Percentiles rank a stretch among this genome's conserved stretches.
Conservation (phyloP, 2,329 filamentous ascomycete genomes). For the Colletotrichum higginsianum region DNA sequence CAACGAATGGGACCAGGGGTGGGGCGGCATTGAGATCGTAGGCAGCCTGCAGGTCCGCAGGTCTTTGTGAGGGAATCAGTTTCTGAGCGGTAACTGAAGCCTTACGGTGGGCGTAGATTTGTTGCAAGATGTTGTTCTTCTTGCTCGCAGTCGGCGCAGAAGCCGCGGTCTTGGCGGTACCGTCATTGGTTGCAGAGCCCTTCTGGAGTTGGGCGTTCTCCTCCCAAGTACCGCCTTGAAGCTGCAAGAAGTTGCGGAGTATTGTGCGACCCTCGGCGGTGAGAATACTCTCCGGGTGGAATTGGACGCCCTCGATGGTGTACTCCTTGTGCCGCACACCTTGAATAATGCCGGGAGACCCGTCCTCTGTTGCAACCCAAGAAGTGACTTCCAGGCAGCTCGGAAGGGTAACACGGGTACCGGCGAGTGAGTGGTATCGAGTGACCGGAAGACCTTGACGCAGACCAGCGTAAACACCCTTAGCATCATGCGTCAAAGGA, state of each 20-base stretch:
- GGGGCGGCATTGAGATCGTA: constrained; percentile 90
- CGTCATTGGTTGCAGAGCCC: constrained; percentile 49
- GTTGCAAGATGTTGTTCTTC: constrained; percentile 88
- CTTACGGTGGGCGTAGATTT: constrained; percentile 88
- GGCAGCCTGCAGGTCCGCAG: constrained; percentile 86
- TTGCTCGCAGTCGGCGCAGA: constrained; percentile 60
- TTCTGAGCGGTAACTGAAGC: constrained; percentile 85
- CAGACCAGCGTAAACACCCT: constrained; percentile 91
- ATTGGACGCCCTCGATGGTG: constrained; percentile 95
- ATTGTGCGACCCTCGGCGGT: constrained; percentile 90
- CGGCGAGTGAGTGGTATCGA: constrained; percentile 95
- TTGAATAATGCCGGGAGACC: constrained; percentile 91
- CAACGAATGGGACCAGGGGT: constrained; percentile 84
- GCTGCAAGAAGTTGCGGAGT: constrained; percentile 91
- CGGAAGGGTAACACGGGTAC: constrained; percentile 89
- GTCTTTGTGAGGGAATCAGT: constrained; percentile 85
- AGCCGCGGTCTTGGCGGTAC: constrained; percentile 46
- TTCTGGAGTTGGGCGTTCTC: constrained; percentile 77
- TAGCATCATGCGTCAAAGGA: constrained; percentile 87
- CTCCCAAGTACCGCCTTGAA: constrained; percentile 92
- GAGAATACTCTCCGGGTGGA: constrained; percentile 97
- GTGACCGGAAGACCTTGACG: constrained; percentile 88
- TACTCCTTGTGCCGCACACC: constrained; percentile 94
- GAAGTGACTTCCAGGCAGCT: constrained; percentile 90
- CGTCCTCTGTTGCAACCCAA: constrained; percentile 85